Base-by-base conservation (phyloP, 805 yeast genomes). In the Saccharomycopsis schoenii region DNA sequence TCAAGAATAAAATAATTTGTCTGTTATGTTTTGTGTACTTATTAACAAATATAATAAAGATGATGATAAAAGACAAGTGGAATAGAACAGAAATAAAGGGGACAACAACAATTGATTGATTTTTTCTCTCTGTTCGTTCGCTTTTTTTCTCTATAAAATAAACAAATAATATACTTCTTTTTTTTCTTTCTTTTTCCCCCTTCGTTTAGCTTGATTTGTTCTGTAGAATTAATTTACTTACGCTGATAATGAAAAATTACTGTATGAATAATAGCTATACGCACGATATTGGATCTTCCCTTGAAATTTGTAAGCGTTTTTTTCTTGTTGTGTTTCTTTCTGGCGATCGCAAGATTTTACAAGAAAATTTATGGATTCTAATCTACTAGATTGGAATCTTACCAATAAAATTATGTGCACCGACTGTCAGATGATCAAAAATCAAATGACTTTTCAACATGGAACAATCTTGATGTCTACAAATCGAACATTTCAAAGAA, bases 21-120 rank as follows among this genome's bases (percentile, higher is more conserved):
- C 12, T 11, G 52, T 47, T 47, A 11, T 21, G 25, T 24, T 12
- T 47, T 21, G 24, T 17, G 9, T 21, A 47, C 34, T 37, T 37
- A 47, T 21, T 24, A 47, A 36, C 56, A 52, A 34, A 17, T 14
- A 52, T 52, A 17, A 15, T 4, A 8, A 52, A n/a, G 17, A n/a
- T 12, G 17, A 34, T 10, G 29, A 15, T 40, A 37, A 41, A 37
- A 37, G 41, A 40, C 19, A 36, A 41, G 51, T 21, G 25, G 29
- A 37, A 42, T 39, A 41, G 56, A 57, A 60, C 42, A 42, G 25
- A 41, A 50, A 43, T 29, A 10, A 50, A 55, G 36, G 58, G 41
- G 15, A 42, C 52, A 47, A 47, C 52, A 47, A 47, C 6, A 24
- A 8, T 47, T 24, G 52, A 47, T 47, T 47, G 52, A 47, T 47